Evolutionary conservation across 371 early-diverging fungal genomes (phyloP).

Genomic region (Batkoa obscura): DNA sequence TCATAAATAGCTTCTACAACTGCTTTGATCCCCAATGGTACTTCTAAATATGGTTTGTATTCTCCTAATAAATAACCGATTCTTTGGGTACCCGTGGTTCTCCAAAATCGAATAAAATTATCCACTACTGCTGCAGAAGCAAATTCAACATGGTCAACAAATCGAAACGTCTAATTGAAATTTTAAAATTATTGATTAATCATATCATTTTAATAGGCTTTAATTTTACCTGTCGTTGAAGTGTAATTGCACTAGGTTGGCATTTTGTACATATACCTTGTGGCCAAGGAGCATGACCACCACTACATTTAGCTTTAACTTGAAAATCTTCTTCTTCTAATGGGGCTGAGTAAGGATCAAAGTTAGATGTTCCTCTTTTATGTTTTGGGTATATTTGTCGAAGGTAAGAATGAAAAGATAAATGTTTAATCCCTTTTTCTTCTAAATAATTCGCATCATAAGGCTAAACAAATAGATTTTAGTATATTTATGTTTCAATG

Average conservation of each 20-base stretch:
- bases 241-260: constrained; percentile 83
- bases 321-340: constrained; percentile 64
- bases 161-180: constrained; percentile 59
- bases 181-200: constrained; percentile 1
- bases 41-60: constrained; percentile 78
- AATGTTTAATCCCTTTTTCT: constrained; percentile 86
- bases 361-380: constrained; percentile 13
- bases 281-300: constrained; percentile 81
- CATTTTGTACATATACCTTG: constrained; percentile 93
- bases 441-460: constrained; percentile 72
- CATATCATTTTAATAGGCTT: constrained; percentile 1
- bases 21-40: constrained; percentile 93
- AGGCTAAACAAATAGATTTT: constrained; percentile 27
- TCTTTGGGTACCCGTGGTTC: constrained; percentile 70
- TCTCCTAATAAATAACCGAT: constrained; percentile 90
- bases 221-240: constrained; percentile 57
- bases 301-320: constrained; percentile 60
- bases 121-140: constrained; percentile 75
- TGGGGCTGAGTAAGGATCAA: constrained; percentile 37
- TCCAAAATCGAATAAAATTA: constrained; percentile 74
- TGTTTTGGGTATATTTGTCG: constrained; percentile 45
- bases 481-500: neutral
- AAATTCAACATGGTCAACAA: constrained; percentile 98
- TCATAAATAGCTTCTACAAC: constrained; percentile 94
- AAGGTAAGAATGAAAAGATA: constrained; percentile 88